These are phyloP conservation scores for Theileria orientalis DNA, from an alignment of 169 alveolate genomes.

Conservation along the genomic window DNA sequence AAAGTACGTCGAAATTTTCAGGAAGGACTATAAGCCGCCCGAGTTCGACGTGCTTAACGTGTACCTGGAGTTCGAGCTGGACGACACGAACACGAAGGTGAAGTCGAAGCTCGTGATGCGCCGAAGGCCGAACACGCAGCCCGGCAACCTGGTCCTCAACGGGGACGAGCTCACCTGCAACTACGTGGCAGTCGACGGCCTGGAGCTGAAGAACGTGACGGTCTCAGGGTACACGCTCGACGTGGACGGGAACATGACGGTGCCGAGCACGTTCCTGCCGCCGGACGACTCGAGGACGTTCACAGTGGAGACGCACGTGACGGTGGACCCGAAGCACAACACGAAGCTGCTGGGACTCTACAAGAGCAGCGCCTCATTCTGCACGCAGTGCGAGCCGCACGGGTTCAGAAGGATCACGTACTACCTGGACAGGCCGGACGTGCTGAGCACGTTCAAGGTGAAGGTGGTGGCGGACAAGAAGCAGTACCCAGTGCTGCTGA, in stretches of 20 bases:
- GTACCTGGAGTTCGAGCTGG: constrained; percentile 73
- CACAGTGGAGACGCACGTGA: constrained; percentile 73
- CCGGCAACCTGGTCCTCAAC: constrained; percentile 80
- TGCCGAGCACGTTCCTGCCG: constrained; percentile 68
- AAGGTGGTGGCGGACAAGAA: constrained; percentile 84
- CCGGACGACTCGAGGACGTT: constrained; percentile 48
- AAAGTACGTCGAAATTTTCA: constrained; percentile 71
- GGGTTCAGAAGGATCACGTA: constrained; percentile 88
- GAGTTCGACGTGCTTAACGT: constrained; percentile 76
- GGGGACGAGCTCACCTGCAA: constrained; percentile 84
- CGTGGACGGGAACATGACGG: constrained; percentile 70
- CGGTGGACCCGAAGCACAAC: constrained; percentile 80
- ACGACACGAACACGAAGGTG: constrained; percentile 73
- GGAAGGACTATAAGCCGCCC: constrained; percentile 85
- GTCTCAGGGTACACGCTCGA: constrained; percentile 69
- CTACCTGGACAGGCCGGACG: constrained; percentile 90
- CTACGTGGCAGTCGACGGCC: constrained; percentile 75
- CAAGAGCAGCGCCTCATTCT: constrained; percentile 80
- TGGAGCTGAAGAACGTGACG: constrained; percentile 65
- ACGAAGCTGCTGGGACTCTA: constrained; percentile 82
- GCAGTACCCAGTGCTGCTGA: constrained; percentile 82
- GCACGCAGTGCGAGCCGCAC: constrained; percentile 91
- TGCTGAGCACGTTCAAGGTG: constrained; percentile 80
- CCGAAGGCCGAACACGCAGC: constrained; percentile 60
- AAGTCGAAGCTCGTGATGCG: constrained; percentile 68